Evolutionary conservation across 2,329 filamentous ascomycete genomes (phyloP), one percentile per base, ranked within the genome.

Genomic region (Pestalotiopsis sp.): DNA sequence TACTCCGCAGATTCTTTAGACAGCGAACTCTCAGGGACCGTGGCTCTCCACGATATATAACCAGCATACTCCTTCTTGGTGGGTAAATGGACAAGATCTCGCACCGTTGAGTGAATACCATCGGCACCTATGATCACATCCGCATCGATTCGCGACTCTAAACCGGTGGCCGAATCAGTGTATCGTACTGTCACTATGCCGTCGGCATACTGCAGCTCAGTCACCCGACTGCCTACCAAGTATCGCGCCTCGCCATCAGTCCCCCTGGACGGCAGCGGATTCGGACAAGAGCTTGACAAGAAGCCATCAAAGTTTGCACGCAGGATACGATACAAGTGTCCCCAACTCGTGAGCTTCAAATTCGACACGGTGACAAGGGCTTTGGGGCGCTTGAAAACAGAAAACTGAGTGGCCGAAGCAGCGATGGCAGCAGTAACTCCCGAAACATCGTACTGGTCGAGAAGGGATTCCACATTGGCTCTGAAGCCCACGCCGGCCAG

Each of bases 291-390:
- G 2, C 72, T 59, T 1, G 76, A 77, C 1, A 68, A 66, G 4
- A 73, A 25, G 2, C 80, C 81, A 68, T 84, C 81, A 59, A 82
- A 81, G 62, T 81, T 79, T 70, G 80, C 81, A 7, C 81, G 73
- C 9, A 83, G 73, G 6, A 83, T 72, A 20, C 78, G 74, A 68
- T 83, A 82, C 45, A 83, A 68, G 38, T 80, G 68, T 52, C 81
- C 80, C 82, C 82, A 84, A 67, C 78, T 82, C 1, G 81, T 82
- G 75, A 81, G 79, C 20, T 76, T 70, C 68, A 80, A 77, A 38
- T 71, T 67, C 11, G 72, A 67, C 2, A 72, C 74, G n/a, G 68
- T 62, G 6, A 66, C 45, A 36, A 52, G 63, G n/a, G 71, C 49
- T 12, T 71, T 60, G 6, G 65, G 58, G 38, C 62, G 67, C 41